Conservation (phyloP, 1,139 yeast genomes). For the Suhomyces kunorum region DNA sequence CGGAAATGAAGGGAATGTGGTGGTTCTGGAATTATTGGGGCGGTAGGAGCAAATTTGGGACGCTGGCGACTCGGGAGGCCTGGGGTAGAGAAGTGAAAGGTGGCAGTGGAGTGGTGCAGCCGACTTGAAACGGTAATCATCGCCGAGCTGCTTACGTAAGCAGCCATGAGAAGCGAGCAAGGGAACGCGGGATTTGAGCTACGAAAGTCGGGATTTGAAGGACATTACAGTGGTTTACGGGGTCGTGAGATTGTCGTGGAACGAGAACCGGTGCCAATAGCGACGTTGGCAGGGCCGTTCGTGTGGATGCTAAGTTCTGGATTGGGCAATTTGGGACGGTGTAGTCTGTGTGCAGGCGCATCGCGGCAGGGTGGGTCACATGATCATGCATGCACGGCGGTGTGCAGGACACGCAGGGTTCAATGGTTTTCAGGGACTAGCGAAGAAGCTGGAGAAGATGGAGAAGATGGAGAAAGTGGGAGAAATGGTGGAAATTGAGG, state of each 20-base stretch:
- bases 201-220: neutral
- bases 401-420: no score
- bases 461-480: no score
- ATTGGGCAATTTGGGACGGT: slow-evolving; percentile 5
- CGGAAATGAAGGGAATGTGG: no score
- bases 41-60: neutral
- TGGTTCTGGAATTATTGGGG: neutral
- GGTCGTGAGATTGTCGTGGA: neutral
- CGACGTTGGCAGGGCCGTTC: neutral
- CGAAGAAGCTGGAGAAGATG: no score
- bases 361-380: no score
- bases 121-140: slow-evolving; percentile 9
- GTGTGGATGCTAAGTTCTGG: neutral
- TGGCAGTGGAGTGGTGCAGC: neutral
- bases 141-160: slow-evolving; percentile 12
- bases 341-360: neutral
- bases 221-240: no score
- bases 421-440: no score
- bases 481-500: no score
- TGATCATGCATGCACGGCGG: no score
- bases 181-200: no score
- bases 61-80: neutral
- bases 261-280: no score
- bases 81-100: neutral
- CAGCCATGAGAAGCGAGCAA: neutral